Evolutionary conservation across 179 eudicot species (phyloP), one percentile per base, ranked within the genome.

Genomic region (Corrigiola litoralis): DNA sequence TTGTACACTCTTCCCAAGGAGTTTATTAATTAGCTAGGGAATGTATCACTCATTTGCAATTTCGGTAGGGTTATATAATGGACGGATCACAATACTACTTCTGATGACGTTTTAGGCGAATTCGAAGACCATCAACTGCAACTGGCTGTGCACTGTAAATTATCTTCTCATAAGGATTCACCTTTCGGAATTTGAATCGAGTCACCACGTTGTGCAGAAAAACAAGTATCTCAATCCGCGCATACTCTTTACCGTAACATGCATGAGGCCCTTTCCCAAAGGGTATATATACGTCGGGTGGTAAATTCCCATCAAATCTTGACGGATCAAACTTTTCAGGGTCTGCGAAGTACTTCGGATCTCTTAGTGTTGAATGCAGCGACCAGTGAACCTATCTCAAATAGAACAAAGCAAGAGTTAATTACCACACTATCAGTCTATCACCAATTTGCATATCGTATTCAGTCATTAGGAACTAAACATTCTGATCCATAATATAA

Each of bases 261-360:
- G 61, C 71, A 0, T 41, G 46, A 28, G 63, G 63, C 8, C 79
- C 75, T 61, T 72, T 75, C 0, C 79, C 72, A 24, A 75, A 75
- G 0, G 75, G 79, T 1, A 75, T 72, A 33, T 42, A 76, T 1
- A 62, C 36, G 23, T 55, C 67, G 4, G 72, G 66, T 11, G 69
- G 57, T 16, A 55, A 61, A 5, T 31, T 41, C 17, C 65, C 65
- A 23, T 71, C 76, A 28, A 75, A 75, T 40, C 78, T 58, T 29
- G 67, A 20, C 0, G 78, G 71, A 10, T 76, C 72, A 5, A 76
- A 76, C 6, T 47, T 67, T 53, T 67, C 72, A 0, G 80, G 73
- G 11, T 71, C 13, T 0, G 61, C 37, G 8, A 66, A 76, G 47
- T 40, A 46, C 4, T 18, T 20, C 0, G 63, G 49, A 24, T 76